Evolutionary conservation across 495 filamentous ascomycete species (phyloP).

Genomic region (Astrothelium macrocarpum): DNA sequence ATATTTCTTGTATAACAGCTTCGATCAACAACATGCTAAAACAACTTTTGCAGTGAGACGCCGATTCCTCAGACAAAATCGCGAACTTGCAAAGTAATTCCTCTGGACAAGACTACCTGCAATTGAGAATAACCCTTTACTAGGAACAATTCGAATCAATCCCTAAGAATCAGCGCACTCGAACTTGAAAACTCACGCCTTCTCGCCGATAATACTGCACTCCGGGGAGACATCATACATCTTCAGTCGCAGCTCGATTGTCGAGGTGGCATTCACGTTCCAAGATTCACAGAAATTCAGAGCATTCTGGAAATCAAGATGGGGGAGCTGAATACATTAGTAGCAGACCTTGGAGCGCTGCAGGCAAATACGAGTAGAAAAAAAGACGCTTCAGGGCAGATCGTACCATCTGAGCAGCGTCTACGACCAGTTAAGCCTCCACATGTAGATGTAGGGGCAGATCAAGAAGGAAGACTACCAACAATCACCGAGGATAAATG

Average conservation of each 20-base stretch:
- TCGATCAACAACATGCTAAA: conserved; percentile 7
- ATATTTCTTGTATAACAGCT: neutral
- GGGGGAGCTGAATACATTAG: conserved; percentile 45
- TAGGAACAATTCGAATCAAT: conserved; percentile 81
- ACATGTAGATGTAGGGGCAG: neutral
- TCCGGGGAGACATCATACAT: conserved; percentile 68
- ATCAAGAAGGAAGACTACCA: conserved; percentile 56
- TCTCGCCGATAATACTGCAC: conserved; percentile 75
- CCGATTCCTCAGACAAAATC: conserved; percentile 84
- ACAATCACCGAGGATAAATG: conserved; percentile 75
- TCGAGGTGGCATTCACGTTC: neutral
- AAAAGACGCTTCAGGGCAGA: neutral
- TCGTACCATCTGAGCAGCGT: conserved; percentile 5
- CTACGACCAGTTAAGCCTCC: neutral
- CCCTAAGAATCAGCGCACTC: conserved; percentile 74
- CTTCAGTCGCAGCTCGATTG: conserved; percentile 54
- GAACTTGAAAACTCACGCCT: conserved; percentile 77
- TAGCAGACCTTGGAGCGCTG: conserved; percentile 38
- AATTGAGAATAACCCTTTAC: neutral
- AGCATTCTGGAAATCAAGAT: conserved; percentile 46
- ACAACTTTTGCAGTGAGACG: conserved; percentile 55
- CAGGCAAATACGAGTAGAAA: conserved; percentile 12
- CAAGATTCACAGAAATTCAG: conserved; percentile 23
- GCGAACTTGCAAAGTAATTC: conserved; percentile 66
- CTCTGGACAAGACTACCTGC: neutral